Base-by-base conservation (phyloP, 2,329 filamentous ascomycete species). In the Nigrospora osmanthi region DNA sequence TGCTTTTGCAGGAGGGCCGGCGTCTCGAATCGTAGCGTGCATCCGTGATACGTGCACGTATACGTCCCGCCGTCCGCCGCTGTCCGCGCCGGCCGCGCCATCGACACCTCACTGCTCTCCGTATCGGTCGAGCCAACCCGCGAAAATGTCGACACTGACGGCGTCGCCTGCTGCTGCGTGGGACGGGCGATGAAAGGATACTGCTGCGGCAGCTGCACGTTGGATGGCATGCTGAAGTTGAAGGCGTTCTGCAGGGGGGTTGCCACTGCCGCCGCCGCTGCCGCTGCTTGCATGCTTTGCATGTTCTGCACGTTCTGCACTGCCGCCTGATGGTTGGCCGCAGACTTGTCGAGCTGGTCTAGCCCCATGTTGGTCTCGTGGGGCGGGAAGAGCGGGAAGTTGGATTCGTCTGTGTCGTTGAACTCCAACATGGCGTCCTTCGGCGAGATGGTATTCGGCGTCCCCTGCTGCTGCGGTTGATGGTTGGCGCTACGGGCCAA, bases 11-110 rank as follows among this genome's bases (percentile, higher is more conserved):
- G 75, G 54, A 90, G 81, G 10, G 81, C 76, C 5, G 89, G 89
- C 1, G 89, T 89, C 54, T 95, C 88, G 59, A 98, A 98, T 43
- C 93, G 85, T 53, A 85, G 73, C 0, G 83, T 83, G 61, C 93
- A 97, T 11, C 89, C 89, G 58, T 95, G 89, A 57, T 95, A 95
- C 1, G 90, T 96, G 66, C 93, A 98, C 1, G 90, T 95, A 67
- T 96, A 98, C 0, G 90, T 95, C 12, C 91, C 91, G 16, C 83
- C 78, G 53, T 95, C 87, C 0, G 89, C 86, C 14, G 73, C 72
- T 2, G 83, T 81, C 35, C 81, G 74, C 2, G 69, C 63, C 0
- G 89, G 88, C 34, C 75, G 54, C 42, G 70, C 50, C 17, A 28
- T 36, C 33, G 59, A 58, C 6, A 47, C 54, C 10, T 67, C 61